Conservation (phyloP, 192 early-diverging fungal genomes). For the Neocallimastix lanati region DNA sequence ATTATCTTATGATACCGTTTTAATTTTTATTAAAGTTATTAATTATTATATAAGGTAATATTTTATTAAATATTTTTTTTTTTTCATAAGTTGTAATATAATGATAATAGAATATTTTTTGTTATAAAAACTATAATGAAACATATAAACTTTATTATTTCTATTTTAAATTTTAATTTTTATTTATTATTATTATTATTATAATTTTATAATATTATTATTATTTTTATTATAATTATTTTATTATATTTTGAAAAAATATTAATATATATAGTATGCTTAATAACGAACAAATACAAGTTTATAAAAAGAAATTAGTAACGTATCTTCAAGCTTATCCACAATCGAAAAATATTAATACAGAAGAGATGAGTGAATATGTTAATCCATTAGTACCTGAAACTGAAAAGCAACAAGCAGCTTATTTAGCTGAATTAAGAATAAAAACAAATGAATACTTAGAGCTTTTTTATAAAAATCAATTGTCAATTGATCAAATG, state of each 20-base stretch:
- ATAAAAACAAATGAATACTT: not conserved
- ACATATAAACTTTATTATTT: no score
- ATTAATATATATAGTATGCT: not conserved
- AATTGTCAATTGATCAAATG: not conserved
- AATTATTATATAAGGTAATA: conserved; percentile 11
- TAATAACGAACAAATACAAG: not conserved
- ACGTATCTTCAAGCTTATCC: not conserved
- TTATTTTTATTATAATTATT: no score
- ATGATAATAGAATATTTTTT: no score
- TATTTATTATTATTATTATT: no score
- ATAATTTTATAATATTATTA: no score
- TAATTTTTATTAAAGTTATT: conserved; percentile 47
- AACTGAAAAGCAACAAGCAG: not conserved
- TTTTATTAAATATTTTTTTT: no score
- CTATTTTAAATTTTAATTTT: no score
- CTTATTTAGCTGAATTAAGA: not conserved
- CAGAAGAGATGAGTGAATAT: not conserved
- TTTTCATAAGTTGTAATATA: no score
- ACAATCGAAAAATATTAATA: not conserved
- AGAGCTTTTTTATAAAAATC: not conserved
- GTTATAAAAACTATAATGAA: no score
- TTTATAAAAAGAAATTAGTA: not conserved
- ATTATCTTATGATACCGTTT: conserved; percentile 47
- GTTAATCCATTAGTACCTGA: not conserved
- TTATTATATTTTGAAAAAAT: no score